Evolutionary conservation across 1,139 yeast species (phyloP), one percentile per base, ranked within the genome.

Genomic region (Kodamaea anthophila): DNA sequence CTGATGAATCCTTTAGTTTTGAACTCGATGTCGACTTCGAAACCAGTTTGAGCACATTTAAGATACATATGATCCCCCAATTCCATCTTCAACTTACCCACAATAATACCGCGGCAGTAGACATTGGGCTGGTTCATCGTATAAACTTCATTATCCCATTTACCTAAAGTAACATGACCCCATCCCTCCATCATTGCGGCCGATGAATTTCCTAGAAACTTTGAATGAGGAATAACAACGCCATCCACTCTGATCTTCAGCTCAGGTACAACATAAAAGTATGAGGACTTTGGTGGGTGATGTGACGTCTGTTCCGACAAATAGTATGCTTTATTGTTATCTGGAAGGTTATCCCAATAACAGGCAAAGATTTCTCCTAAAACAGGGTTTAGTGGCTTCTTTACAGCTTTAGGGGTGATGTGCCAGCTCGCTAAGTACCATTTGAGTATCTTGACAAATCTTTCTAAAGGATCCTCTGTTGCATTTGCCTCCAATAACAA

Each of bases 341-440:
- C 70, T 33, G 83, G 77, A 9, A 91, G 76, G 31, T 85, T 60
- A 44, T 86, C 93, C 98, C 98, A 91, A 51, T 83, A 88, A 48
- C 96, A 82, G 11, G 84, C 70, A 52, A 86, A 91, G 42, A 80
- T 70, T 52, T 91, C 98, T 16, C 97, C 97, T 18, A 91, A 56
- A 5, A 93, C 87, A 1, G 98, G 98, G 47, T 91, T 91, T 45
- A 91, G 65, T 0, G 98, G 98, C 56, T 91, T 91, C 54, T 93
- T 91, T 9, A 91, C 98, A 1, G 97, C 98, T 51, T 88, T 91
- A 14, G 98, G 98, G 2, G 96, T 93, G 50, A 91, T 88, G 50
- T 91, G 97, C 97, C 97, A 91, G 28, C 94, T 87, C 2, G 96
- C 76, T 51, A 91, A 65, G 51, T 88, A 91, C 95, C 96, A 91